A percentile compares a stretch with the other conserved stretches of the same genome.
Conservation (phyloP, 202 grass and related monocot species). For the Dendrocalamus latiflorus region DNA sequence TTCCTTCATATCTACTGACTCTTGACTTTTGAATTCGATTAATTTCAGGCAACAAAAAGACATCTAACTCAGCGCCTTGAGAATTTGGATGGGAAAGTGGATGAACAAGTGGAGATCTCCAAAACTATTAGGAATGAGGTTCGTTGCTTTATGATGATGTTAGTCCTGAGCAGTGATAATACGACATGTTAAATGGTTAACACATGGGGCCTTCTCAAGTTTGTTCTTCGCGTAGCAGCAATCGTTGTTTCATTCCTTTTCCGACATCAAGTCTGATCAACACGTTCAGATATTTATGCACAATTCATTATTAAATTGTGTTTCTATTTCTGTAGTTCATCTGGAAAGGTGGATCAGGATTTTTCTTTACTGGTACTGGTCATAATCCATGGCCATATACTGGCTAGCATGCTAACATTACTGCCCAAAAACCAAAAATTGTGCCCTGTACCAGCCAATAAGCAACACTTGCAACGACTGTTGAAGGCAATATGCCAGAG, state of each 20-base stretch:
- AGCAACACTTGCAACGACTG: background rate
- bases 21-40: background rate
- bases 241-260: background rate
- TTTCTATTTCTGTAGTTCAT: background rate
- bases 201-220: background rate
- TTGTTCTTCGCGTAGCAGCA: background rate
- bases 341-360: background rate
- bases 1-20: background rate
- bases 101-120: conserved; percentile 77
- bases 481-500: background rate
- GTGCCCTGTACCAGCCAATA: background rate
- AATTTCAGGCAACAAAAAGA: conserved; percentile 78
- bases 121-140: conserved; percentile 87
- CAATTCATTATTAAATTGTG: background rate
- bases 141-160: conserved; percentile 22
- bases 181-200: conserved; percentile 4
- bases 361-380: conserved; percentile 22
- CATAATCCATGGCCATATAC: background rate
- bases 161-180: background rate
- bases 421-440: background rate
- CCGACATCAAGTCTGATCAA: background rate
- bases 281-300: background rate
- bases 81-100: conserved; percentile 91
- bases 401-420: background rate
- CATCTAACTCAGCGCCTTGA: conserved; percentile 80